Evolutionary conservation across 2,329 filamentous ascomycete species (phyloP), one percentile per base, ranked within the genome.

Genomic region (Pyrenochaeta sp.): DNA sequence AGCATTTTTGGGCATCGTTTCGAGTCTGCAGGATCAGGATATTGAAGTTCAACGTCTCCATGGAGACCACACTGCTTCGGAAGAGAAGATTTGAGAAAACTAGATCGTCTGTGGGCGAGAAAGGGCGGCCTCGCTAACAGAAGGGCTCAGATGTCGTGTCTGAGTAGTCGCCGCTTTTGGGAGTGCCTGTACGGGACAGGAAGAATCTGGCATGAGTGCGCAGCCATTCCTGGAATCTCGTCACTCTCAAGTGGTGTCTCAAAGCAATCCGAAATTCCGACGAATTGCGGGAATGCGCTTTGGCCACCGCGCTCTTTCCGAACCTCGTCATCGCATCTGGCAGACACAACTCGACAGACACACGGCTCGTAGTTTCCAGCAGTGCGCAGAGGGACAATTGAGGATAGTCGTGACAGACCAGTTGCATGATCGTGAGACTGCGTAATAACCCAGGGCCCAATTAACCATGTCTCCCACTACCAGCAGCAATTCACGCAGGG

Each of bases 1-100:
- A 45, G 78, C 76, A 67, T 82, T 82, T 59, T 81, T 82, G 39
- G 79, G 78, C 80, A 82, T 82, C 36, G 31, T 66, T 43, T 31
- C 42, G 23, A 45, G 17, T 43, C 27, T 51, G 48, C 7, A 32
- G 20, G 21, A 30, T 46, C 37, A 45, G 45, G 33, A 11, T 35
- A 31, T 14, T 5, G 35, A 3, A 17, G 9, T n/a, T n/a, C 6
- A n/a, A 4, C 27, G 39, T 39, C 18, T 56, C 51, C 61, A 62
- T 63, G 21, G 35, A 56, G 42, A 41, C 12, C 21, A 20, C 17
- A 29, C 37, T 29, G 23, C 48, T 20, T 46, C 23, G 39, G 39
- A 46, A 42, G 39, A 40, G 31, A 41, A 29, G 37, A 7, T 33
- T 18, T 10, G 23, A 17, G 37, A 20, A 42, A 45, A 23, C 47